These are phyloP conservation scores for Scutellaria baicalensis DNA, from an alignment of 257 asterid genomes.

Conservation along the genomic window DNA sequence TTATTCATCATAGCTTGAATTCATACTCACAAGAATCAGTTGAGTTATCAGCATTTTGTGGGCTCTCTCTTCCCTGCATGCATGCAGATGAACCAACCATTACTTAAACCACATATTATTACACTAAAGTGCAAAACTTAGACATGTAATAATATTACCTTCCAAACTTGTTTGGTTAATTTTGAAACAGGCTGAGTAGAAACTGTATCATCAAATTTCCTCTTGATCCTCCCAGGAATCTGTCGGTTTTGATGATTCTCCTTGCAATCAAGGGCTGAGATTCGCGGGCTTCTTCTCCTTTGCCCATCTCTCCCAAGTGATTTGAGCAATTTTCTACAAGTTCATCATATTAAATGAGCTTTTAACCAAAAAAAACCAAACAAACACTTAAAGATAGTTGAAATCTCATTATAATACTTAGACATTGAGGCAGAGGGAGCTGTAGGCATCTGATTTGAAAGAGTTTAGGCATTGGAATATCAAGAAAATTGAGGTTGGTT, in stretches of 20 bases:
- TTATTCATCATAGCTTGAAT: not conserved
- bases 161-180: conserved; percentile 43
- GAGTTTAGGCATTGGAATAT: not conserved
- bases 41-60: conserved; percentile 14
- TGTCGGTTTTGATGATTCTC: not conserved
- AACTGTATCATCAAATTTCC: conserved; percentile 24
- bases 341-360: not conserved
- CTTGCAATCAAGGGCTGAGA: conserved; percentile 37
- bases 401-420: not conserved
- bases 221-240: conserved; percentile 25
- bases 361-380: not conserved
- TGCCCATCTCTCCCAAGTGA: conserved; percentile 20
- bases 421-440: conserved; percentile 1
- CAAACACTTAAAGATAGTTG: too few species aligned
- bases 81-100: not conserved
- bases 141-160: conserved; percentile 13
- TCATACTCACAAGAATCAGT: conserved; percentile 24
- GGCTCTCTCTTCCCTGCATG: conserved; percentile 34
- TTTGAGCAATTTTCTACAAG: conserved; percentile 9
- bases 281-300: conserved; percentile 51
- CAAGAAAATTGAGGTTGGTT: not conserved
- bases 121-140: not conserved
- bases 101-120: not conserved
- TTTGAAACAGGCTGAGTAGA: conserved; percentile 18
- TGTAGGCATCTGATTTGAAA: not conserved